Conservation (phyloP, 2,329 filamentous ascomycete genomes). For the Colletotrichum destructivum region DNA sequence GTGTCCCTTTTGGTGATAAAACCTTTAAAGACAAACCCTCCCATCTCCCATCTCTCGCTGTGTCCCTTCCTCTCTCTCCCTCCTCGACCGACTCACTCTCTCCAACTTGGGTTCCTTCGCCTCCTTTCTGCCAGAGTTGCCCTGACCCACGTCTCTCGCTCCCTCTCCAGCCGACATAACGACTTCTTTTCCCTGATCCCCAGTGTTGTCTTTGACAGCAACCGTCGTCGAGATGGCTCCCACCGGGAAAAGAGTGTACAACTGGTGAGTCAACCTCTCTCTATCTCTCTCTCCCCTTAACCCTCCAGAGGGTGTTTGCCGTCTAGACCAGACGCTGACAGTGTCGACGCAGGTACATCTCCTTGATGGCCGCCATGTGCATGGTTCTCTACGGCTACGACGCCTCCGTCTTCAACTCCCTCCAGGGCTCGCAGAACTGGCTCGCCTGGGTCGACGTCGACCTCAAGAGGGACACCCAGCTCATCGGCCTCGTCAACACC, state of each 20-base stretch:
- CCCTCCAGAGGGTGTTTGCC: no score
- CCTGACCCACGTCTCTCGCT: background rate
- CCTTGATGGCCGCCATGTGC: constrained; percentile 78
- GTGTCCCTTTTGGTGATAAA: background rate
- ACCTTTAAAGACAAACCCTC: constrained; percentile 19
- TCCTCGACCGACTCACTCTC: background rate
- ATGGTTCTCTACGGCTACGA: constrained; percentile 85
- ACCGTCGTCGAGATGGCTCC: constrained; percentile 34
- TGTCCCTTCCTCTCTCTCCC: background rate
- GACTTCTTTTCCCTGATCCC: background rate
- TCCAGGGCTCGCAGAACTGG: constrained; percentile 79
- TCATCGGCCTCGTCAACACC: constrained; percentile 72
- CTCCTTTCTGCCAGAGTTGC: constrained; percentile 24
- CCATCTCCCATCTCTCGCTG: no score
- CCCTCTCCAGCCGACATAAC: background rate
- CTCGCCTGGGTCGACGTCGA: constrained; percentile 72
- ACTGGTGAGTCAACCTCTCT: constrained; percentile 20
- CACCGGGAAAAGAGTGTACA: constrained; percentile 39
- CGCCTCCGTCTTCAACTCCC: constrained; percentile 81
- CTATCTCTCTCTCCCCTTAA: no score
- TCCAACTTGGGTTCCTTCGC: constrained; percentile 6
- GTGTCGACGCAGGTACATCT: constrained; percentile 57
- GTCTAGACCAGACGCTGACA: background rate
- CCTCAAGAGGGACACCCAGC: constrained; percentile 59
- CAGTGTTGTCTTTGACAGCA: background rate